These are phyloP conservation scores for Nemania serpens DNA, from an alignment of 2,329 filamentous ascomycete genomes.

Conservation along the genomic window DNA sequence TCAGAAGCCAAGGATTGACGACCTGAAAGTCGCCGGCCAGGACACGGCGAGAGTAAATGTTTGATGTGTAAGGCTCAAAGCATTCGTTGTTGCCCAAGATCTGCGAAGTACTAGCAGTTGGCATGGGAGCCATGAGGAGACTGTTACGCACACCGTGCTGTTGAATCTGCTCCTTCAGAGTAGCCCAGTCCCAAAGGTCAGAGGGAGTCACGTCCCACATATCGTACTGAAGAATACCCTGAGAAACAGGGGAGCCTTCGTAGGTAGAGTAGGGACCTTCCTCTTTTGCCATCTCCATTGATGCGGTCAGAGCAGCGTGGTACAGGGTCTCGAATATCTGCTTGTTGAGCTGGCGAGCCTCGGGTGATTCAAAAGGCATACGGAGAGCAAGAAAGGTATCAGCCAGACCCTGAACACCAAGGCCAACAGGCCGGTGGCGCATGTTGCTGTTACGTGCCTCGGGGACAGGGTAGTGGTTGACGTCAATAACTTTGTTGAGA, in stretches of 20 bases:
- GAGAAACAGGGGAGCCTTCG: constrained; percentile 88
- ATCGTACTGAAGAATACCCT: constrained; percentile 96
- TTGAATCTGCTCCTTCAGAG: constrained; percentile 87
- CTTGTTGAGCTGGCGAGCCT: constrained; percentile 91
- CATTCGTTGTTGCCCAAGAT: constrained; percentile 99
- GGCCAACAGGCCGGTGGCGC: constrained; percentile 92
- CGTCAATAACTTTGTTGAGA: constrained; percentile 96
- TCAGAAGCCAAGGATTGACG: constrained; percentile 97
- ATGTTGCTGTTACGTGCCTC: constrained; percentile 97
- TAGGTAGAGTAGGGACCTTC: constrained; percentile 88
- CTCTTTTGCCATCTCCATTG: constrained; percentile 81
- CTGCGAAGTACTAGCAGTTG: constrained; percentile 94
- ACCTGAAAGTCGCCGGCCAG: constrained; percentile 99
- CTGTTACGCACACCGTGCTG: constrained; percentile 95
- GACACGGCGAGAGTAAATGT: constrained; percentile 99
- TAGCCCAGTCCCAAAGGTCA: constrained; percentile 95
- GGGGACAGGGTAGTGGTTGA: constrained; percentile 97
- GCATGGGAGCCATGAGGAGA: constrained; percentile 94
- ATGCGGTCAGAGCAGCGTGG: constrained; percentile 90
- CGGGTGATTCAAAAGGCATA: constrained; percentile 94
- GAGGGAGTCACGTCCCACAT: constrained; percentile 97
- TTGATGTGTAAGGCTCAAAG: constrained; percentile 99
- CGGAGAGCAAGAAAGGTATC: constrained; percentile 97
- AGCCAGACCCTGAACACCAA: constrained; percentile 96
- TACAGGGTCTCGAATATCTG: constrained; percentile 99